Evolutionary conservation across 176 grass and related monocot genomes (phyloP).

Genomic region (Carex scoparia): DNA sequence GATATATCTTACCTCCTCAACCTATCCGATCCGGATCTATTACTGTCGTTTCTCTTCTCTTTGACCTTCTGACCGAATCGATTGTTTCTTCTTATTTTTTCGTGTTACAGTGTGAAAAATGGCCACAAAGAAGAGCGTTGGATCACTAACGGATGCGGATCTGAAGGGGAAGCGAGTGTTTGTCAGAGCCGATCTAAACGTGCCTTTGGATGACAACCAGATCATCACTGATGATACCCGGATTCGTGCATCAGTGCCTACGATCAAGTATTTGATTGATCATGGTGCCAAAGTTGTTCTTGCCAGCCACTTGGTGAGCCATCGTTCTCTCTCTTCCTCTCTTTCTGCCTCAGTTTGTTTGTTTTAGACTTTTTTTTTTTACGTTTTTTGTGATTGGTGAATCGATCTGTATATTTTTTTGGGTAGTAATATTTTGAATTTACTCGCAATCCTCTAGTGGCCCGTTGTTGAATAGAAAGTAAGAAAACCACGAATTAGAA

Average conservation of each 20-base stretch:
- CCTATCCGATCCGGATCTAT: neutral
- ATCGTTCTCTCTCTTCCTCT: neutral
- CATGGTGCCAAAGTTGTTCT: slow-evolving; percentile 84
- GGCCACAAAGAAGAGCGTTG: slow-evolving; percentile 89
- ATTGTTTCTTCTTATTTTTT: neutral
- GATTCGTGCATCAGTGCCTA: slow-evolving; percentile 80
- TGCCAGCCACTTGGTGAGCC: slow-evolving; percentile 74
- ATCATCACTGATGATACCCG: slow-evolving; percentile 94
- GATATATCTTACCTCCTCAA: neutral
- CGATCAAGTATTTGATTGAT: slow-evolving; percentile 74
- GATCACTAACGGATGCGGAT: slow-evolving; percentile 61
- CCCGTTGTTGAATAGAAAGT: neutral
- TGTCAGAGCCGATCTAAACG: slow-evolving; percentile 87
- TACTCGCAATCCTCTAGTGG: neutral
- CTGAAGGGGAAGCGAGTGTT: slow-evolving; percentile 91
- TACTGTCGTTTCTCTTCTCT: neutral
- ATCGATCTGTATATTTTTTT: neutral
- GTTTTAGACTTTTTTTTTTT: neutral
- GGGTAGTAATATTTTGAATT: neutral
- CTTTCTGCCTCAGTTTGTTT: neutral
- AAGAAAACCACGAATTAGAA: neutral
- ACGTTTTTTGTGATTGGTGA: neutral
- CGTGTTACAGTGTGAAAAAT: slow-evolving; percentile 38
- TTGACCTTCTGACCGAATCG: neutral
- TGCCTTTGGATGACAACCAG: slow-evolving; percentile 82